These are phyloP conservation scores for Heracleum sosnowskyi DNA, from an alignment of 129 eudicot genomes.

Conservation along the genomic window DNA sequence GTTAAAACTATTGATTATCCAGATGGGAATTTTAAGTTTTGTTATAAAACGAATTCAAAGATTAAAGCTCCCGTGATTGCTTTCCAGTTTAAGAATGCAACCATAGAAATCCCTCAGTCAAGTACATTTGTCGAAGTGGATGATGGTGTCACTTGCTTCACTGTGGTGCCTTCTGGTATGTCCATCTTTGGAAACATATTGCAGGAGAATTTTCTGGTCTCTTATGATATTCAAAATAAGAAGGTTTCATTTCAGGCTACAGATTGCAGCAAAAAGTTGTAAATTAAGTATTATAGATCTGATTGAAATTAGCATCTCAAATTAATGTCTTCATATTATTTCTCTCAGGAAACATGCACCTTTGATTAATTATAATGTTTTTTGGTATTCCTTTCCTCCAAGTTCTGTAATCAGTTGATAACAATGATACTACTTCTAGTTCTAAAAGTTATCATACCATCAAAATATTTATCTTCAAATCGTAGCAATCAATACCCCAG, in stretches of 20 bases:
- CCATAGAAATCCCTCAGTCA: slow-evolving; percentile 12
- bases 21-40: slow-evolving; percentile 5
- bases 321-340: neutral
- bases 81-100: slow-evolving; percentile 32
- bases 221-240: slow-evolving; percentile 33
- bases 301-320: neutral
- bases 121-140: slow-evolving; percentile 27
- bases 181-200: slow-evolving; percentile 43
- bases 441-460: no score
- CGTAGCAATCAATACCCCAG: neutral
- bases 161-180: slow-evolving; percentile 7
- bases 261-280: slow-evolving; percentile 25
- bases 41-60: slow-evolving; percentile 18
- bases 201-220: slow-evolving; percentile 36
- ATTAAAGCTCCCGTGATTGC: slow-evolving; percentile 19
- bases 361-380: neutral
- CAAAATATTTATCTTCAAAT: neutral
- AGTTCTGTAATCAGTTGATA: neutral
- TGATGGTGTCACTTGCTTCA: slow-evolving; percentile 30
- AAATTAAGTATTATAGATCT: neutral
- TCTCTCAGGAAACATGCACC: neutral
- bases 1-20: slow-evolving; percentile 19
- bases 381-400: neutral
- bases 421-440: neutral
- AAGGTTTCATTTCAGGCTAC: slow-evolving; percentile 36